Evolutionary conservation across 768 basidiomycete species (phyloP).

Genomic region (Psilocybe azurescens): DNA sequence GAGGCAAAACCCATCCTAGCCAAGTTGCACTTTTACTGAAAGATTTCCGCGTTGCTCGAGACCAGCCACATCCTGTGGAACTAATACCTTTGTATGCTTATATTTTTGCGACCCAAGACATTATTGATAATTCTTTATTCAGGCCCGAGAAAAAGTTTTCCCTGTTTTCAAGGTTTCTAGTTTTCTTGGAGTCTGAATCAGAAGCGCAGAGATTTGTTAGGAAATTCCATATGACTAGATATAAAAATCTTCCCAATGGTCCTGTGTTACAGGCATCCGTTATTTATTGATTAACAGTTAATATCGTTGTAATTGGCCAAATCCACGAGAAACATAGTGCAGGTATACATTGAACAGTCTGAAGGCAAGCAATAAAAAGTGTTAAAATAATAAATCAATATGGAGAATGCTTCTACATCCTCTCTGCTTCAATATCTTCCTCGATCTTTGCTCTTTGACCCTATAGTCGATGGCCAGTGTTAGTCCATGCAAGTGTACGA

Average conservation of each 20-base stretch:
- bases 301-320: not conserved
- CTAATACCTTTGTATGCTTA: slow-evolving; percentile 50
- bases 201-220: slow-evolving; percentile 77
- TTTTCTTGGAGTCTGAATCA: slow-evolving; percentile 59
- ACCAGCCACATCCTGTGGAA: slow-evolving; percentile 45
- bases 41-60: slow-evolving; percentile 46
- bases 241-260: slow-evolving; percentile 28
- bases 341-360: slow-evolving; percentile 4
- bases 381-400: slow-evolving; percentile 27
- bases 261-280: slow-evolving; percentile 29
- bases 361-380: slow-evolving; percentile 22
- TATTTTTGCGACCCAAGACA: not conserved
- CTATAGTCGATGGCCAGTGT: slow-evolving; percentile 34
- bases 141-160: slow-evolving; percentile 46
- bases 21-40: slow-evolving; percentile 46
- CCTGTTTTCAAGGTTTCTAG: slow-evolving; percentile 54
- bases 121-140: slow-evolving; percentile 3
- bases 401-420: slow-evolving; percentile 55
- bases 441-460: slow-evolving; percentile 66
- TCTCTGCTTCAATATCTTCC: slow-evolving; percentile 67
- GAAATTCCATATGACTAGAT: slow-evolving; percentile 61
- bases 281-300: slow-evolving; percentile 43
- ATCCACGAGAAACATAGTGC: not conserved
- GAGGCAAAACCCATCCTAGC: slow-evolving; percentile 45
- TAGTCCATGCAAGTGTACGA: slow-evolving; percentile 3